phyloP scores from a whole-genome alignment of 2,329 filamentous ascomycete genomes.

The Aspergillus spinulosporus region DNA sequence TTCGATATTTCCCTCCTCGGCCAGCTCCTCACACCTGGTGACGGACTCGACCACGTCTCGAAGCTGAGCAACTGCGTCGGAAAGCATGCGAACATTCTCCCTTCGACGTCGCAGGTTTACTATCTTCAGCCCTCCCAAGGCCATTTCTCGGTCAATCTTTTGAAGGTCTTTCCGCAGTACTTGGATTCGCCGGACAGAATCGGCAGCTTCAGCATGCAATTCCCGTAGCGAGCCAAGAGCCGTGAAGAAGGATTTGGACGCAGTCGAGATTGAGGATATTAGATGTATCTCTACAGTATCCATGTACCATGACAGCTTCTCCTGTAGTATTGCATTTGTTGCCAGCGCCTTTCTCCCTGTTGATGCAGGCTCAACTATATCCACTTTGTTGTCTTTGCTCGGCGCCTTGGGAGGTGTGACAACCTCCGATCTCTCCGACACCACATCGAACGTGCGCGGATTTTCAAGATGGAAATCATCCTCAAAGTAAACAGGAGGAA shows the following conservation, averaged over 20 bases:
- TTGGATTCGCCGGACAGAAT: conserved; percentile 86
- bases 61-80: conserved; percentile 80
- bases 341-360: conserved; percentile 77
- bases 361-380: conserved; percentile 59
- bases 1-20: conserved; percentile 82
- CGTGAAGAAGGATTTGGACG: conserved; percentile 94
- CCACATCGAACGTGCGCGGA: conserved; percentile 90
- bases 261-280: conserved; percentile 92
- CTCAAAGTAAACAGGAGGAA: conserved; percentile 91
- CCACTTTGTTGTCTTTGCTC: conserved; percentile 54
- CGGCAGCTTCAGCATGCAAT: conserved; percentile 85
- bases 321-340: conserved; percentile 94
- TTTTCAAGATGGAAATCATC: conserved; percentile 95
- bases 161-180: conserved; percentile 74
- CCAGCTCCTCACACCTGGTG: conserved; percentile 72
- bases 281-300: conserved; percentile 97
- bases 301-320: conserved; percentile 99
- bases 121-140: conserved; percentile 78
- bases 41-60: conserved; percentile 75
- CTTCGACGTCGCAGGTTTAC: conserved; percentile 77
- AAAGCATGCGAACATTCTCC: conserved; percentile 81
- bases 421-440: conserved; percentile 95
- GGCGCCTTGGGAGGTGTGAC: conserved; percentile 64
- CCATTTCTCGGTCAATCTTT: conserved; percentile 82
- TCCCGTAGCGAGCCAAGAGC: conserved; percentile 88